Base-by-base conservation (phyloP, 345 rosid species). In the Ceriops tagal region DNA sequence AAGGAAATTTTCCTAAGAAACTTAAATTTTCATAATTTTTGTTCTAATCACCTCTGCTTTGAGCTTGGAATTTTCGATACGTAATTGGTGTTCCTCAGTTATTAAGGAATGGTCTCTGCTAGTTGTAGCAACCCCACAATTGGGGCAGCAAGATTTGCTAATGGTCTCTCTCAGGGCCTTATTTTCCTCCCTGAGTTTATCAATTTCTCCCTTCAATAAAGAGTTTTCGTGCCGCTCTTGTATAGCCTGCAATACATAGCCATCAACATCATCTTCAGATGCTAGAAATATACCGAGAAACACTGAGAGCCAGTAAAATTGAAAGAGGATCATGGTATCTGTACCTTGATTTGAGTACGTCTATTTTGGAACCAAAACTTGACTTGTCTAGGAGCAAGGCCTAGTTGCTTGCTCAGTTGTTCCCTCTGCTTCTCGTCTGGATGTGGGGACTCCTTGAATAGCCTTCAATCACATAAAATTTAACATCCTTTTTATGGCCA, bases 301-400 rank as follows among this genome's bases (percentile, higher is more conserved):
- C 49, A 13, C 16, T 43, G 18, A 43, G 5, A 43, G 16, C 5
- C 16, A 43, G 1, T 18, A 39, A 11, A 43, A 13, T 3, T 43
- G 3, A 43, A 13, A 15, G 49, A 43, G 18, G 49, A 11, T 43
- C 49, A 3, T 13, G 49, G 49, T 43, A 43, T 43, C 1, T 24
- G 5, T 76, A 89, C 97, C 93, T 95, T 92, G 77, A 95, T 87
- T 75, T 95, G 99, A 24, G 99, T 95, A 34, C 99, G 86, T 37
- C 99, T 96, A 79, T 95, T 95, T 79, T 95, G 99, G 71, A 95
- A 95, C 99, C 99, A 95, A 82, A 95, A 95, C 84, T 95, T 95
- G 81, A 95, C 98, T 81, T 95, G 99, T 47, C 97, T 81, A 5
- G 97, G 98, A 69, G 97, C 97, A 51, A 95, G 90, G 11, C 99